These are phyloP conservation scores for Suillus decipiens DNA, from an alignment of 768 basidiomycete species.

Conservation along the genomic window DNA sequence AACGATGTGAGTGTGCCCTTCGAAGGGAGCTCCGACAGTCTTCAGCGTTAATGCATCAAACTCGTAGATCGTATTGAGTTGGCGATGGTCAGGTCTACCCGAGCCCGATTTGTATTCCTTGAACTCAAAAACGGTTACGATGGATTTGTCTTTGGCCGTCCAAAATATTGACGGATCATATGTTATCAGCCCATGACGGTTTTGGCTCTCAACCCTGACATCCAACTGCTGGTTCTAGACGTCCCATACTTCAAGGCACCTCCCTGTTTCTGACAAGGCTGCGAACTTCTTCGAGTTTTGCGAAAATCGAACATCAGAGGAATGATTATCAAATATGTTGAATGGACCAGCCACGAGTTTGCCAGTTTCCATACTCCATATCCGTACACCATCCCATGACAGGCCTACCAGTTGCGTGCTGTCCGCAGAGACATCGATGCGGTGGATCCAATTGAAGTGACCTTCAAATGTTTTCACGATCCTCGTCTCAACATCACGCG, in stretches of 20 bases:
- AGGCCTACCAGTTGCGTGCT: conserved; percentile 5
- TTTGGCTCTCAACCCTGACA: neutral
- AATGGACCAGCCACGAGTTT: neutral
- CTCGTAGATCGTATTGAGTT: too few relatives aligned
- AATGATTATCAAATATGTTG: too few relatives aligned
- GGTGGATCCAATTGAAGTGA: accelerated
- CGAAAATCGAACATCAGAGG: conserved; percentile 1
- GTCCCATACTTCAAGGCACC: neutral
- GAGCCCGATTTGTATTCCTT: too few relatives aligned
- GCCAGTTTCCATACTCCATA: conserved; percentile 1
- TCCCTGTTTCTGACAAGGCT: accelerated
- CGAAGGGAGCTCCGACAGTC: too few relatives aligned
- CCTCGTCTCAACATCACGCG: neutral
- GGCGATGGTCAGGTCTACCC: too few relatives aligned
- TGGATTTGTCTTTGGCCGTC: neutral
- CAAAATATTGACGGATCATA: neutral
- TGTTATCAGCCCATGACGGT: neutral
- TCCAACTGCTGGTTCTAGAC: neutral
- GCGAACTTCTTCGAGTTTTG: conserved; percentile 1
- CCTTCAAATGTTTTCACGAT: neutral
- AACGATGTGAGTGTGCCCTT: too few relatives aligned
- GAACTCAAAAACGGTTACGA: neutral
- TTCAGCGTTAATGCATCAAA: neutral
- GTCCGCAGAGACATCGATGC: conserved; percentile 10
- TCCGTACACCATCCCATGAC: conserved; percentile 2